Evolutionary conservation across 371 early-diverging fungal genomes (phyloP).

Genomic region (Sporodiniella umbellata): DNA sequence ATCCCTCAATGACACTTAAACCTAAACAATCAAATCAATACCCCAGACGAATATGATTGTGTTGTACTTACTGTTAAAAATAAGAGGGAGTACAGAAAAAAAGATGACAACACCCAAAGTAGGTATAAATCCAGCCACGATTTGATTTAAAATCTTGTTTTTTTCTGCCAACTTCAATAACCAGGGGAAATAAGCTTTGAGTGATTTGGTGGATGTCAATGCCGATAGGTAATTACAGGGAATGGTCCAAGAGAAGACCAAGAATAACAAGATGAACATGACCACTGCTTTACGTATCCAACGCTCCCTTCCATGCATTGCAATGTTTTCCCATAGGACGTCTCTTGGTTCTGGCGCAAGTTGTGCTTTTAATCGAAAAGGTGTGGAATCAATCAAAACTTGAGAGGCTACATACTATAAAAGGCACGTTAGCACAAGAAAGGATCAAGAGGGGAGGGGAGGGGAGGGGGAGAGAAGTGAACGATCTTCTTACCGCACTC

Average conservation of each 20-base stretch:
- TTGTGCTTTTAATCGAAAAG: constrained; percentile 67
- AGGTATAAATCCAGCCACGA: constrained; percentile 59
- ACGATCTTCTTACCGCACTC: constrained; percentile 49
- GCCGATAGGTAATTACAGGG: constrained; percentile 56
- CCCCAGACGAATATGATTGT: not conserved
- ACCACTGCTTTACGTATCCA: constrained; percentile 47
- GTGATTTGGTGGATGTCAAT: constrained; percentile 48
- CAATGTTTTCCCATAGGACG: constrained; percentile 72
- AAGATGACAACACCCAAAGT: constrained; percentile 57
- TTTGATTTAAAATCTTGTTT: constrained; percentile 47
- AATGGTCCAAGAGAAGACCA: constrained; percentile 52
- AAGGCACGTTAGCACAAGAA: no score
- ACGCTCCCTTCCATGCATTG: constrained; percentile 52
- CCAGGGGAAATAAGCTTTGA: constrained; percentile 48
- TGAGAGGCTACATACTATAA: constrained; percentile 57
- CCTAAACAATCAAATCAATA: constrained; percentile 13
- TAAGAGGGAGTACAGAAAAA: constrained; percentile 60
- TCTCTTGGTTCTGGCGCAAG: constrained; percentile 79
- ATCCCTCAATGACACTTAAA: constrained; percentile 56
- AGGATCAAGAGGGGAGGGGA: no score
- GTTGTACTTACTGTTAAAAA: constrained; percentile 48
- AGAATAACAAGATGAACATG: constrained; percentile 34
- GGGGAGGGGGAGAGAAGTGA: no score
- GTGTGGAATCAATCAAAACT: constrained; percentile 56
- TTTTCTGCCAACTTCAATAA: constrained; percentile 40